Base-by-base conservation (phyloP, 2,329 filamentous ascomycete species). In the Phaeosphaeriaceae sp. region DNA sequence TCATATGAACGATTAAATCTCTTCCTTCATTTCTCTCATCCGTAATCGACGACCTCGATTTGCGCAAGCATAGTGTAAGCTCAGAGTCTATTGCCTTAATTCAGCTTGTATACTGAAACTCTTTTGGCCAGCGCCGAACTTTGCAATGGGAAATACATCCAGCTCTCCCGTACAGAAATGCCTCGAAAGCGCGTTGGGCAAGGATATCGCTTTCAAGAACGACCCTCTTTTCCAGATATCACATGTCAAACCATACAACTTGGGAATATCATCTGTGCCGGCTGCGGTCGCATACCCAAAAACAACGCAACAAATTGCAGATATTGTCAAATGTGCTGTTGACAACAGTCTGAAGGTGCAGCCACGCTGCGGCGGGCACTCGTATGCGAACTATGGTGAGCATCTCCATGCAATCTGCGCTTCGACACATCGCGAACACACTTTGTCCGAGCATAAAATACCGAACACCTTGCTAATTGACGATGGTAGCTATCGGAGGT, bases 281-380 rank as follows among this genome's bases (percentile, higher is more conserved):
- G 75, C 80, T 7, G 86, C 85, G 2, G 84, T 89, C 17, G 81
- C 87, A 1, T 82, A 85, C 25, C 87, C 87, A 0, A 70, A 79
- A 20, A 83, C 75, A 0, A 76, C 82, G 1, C 71, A 83, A 3
- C 83, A 89, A 46, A 82, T 89, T 2, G 80, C 85, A 0, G 81
- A 71, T 1, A 83, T 86, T 17, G 80, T 90, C 44, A 84, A 84
- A 62, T 89, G 87, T 64, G 88, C 87, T 0, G 79, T 74, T 0
- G 66, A 81, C 10, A 79, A 81, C 59, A 78, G 77, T 6, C 69
- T 85, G 41, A 83, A 84, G 59, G 85, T 89, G 0, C 86, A 89
- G 68, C 82, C 87, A n/a, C 84, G 82, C 47, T 86, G 85, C 1
- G 88, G 88, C 3, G 88, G 88, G 0, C 88, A 90, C 63, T 89